A percentile compares a stretch with the other conserved stretches of the same genome.
Evolutionary conservation across 2,329 filamentous ascomycete species (phyloP).

Genomic region (Trichoderma pleuroti): DNA sequence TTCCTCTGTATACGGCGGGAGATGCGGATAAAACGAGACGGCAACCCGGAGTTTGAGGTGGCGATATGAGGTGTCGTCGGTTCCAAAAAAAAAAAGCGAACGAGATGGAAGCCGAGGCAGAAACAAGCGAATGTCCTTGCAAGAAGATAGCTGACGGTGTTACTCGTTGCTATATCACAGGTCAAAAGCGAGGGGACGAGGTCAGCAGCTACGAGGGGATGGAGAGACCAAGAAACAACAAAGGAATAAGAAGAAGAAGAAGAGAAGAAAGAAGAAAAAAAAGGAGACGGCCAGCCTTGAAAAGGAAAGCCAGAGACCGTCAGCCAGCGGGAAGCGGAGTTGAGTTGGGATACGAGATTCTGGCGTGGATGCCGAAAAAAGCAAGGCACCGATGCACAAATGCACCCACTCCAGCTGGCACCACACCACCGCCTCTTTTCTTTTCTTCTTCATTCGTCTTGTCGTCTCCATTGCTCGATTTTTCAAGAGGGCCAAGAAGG

Average conservation of each 20-base stretch:
- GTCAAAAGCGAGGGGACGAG: background rate
- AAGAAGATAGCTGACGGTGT: background rate
- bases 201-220: background rate
- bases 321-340: background rate
- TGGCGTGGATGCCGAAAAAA: conserved; percentile 2
- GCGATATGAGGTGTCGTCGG: conserved; percentile 1
- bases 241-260: background rate
- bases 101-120: background rate
- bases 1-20: conserved; percentile 5
- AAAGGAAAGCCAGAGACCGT: conserved; percentile 4
- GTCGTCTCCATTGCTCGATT: background rate
- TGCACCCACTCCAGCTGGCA: background rate
- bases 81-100: background rate
- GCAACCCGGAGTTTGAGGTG: background rate
- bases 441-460: background rate
- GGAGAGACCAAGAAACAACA: background rate
- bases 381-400: conserved; percentile 8
- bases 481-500: no score
- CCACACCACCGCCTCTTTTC: background rate
- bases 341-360: conserved; percentile 10
- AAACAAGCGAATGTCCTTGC: conserved; percentile 1
- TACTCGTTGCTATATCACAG: background rate
- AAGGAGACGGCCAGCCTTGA: background rate
- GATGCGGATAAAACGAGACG: background rate
- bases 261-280: background rate